Percentiles rank a stretch among this genome's conserved stretches.
Evolutionary conservation across 768 basidiomycete genomes (phyloP).

Genomic region (Serendipita sp.): DNA sequence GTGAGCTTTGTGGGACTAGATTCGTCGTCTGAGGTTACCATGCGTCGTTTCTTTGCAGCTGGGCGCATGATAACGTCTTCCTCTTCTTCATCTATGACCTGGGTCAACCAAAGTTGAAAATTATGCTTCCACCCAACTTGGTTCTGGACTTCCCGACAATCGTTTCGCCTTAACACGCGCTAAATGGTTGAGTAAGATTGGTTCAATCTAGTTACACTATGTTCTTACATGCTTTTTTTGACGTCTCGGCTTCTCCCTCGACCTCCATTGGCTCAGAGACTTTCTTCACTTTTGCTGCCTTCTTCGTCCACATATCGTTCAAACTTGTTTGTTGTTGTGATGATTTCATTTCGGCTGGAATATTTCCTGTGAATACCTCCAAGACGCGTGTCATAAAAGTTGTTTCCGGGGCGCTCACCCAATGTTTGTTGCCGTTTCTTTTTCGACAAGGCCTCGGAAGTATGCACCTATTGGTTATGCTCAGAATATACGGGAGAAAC

Average conservation of each 20-base stretch:
- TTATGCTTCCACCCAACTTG: neutral
- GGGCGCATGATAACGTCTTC: neutral
- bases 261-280: neutral
- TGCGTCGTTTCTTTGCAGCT: constrained; percentile 20
- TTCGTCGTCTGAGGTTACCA: constrained; percentile 26
- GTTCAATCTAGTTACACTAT: too few species aligned
- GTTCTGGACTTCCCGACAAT: neutral
- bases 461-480: too few species aligned
- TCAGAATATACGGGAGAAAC: neutral
- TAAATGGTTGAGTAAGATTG: neutral
- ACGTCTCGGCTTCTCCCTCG: neutral
- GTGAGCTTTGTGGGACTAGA: constrained; percentile 16
- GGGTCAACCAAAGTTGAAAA: neutral
- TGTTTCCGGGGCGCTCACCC: too few species aligned
- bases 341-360: neutral
- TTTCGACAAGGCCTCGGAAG: too few species aligned
- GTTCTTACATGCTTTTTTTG: neutral
- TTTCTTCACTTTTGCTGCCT: neutral
- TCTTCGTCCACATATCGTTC: constrained; percentile 1
- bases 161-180: neutral
- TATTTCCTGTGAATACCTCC: too few species aligned
- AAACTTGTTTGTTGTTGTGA: neutral
- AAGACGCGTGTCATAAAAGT: too few species aligned
- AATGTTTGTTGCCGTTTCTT: too few species aligned
- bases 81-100: neutral